Percentiles rank a stretch among this genome's conserved stretches.
Conservation (phyloP, 2,329 filamentous ascomycete species). For the Pezicula carpinea region DNA sequence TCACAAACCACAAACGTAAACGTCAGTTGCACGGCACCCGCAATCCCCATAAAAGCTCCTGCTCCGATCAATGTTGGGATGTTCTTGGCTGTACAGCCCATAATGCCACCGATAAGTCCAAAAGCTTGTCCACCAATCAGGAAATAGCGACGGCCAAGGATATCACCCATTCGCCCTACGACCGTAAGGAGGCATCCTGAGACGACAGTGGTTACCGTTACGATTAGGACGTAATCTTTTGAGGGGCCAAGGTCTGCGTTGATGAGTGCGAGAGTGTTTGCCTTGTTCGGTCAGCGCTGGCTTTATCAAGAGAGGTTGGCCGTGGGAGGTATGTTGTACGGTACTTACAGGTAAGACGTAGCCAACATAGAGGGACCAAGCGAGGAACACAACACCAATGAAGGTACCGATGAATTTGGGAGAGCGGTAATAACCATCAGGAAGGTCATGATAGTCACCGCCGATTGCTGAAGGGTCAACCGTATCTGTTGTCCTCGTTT, state of each 20-base stretch:
- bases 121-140: constrained; percentile 26
- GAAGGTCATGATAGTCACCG: neutral
- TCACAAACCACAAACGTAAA: constrained; percentile 34
- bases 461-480: neutral
- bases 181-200: neutral
- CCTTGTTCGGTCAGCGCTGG: neutral
- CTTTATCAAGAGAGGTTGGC: neutral
- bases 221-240: neutral
- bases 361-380: no score
- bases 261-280: neutral
- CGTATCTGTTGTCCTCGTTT: no score
- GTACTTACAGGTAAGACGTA: no score
- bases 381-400: neutral
- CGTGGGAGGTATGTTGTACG: no score
- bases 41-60: constrained; percentile 33
- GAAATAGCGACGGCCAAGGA: constrained; percentile 32
- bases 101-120: constrained; percentile 33
- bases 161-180: constrained; percentile 29
- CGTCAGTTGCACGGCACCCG: constrained; percentile 31
- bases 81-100: constrained; percentile 32
- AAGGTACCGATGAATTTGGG: neutral
- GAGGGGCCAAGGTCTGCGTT: neutral
- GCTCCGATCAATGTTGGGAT: constrained; percentile 34
- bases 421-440: neutral
- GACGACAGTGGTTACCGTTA: no score